Percentiles rank a stretch among this genome's conserved stretches.
phyloP scores from a whole-genome alignment of 192 early-diverging fungal genomes.

The Oehlia diaphana region DNA sequence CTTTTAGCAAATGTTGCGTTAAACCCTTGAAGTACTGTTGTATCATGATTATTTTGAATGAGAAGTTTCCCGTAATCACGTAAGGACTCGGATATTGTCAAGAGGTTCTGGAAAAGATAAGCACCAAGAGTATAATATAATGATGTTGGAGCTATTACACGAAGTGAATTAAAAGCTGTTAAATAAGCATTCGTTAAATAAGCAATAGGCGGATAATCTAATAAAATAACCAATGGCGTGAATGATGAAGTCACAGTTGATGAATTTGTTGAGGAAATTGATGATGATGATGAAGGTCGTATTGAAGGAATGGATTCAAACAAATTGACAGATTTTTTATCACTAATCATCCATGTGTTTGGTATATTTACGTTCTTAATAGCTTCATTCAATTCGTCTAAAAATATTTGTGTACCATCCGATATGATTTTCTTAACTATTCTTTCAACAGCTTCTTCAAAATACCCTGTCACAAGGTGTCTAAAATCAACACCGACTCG shows the following conservation, averaged over 20 bases:
- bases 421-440: conserved; percentile 53
- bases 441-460: conserved; percentile 61
- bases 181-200: conserved; percentile 66
- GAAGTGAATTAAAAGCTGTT: conserved; percentile 63
- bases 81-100: conserved; percentile 10
- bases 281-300: neutral
- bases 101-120: conserved; percentile 6
- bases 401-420: conserved; percentile 49
- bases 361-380: conserved; percentile 38
- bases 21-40: conserved; percentile 10
- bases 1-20: conserved; percentile 21
- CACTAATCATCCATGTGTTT: conserved; percentile 48
- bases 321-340: conserved; percentile 30
- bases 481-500: conserved; percentile 79
- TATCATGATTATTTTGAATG: conserved; percentile 16
- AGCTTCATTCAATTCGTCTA: conserved; percentile 41
- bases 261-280: conserved; percentile 9
- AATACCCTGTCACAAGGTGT: conserved; percentile 53
- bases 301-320: conserved; percentile 3
- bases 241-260: conserved; percentile 37
- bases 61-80: conserved; percentile 16
- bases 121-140: conserved; percentile 31
- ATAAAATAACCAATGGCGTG: conserved; percentile 53
- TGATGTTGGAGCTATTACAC: conserved; percentile 53
- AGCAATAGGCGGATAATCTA: conserved; percentile 67